These are phyloP conservation scores for Sordariomycetes sp. DNA, from an alignment of 2,329 filamentous ascomycete genomes.

Conservation along the genomic window DNA sequence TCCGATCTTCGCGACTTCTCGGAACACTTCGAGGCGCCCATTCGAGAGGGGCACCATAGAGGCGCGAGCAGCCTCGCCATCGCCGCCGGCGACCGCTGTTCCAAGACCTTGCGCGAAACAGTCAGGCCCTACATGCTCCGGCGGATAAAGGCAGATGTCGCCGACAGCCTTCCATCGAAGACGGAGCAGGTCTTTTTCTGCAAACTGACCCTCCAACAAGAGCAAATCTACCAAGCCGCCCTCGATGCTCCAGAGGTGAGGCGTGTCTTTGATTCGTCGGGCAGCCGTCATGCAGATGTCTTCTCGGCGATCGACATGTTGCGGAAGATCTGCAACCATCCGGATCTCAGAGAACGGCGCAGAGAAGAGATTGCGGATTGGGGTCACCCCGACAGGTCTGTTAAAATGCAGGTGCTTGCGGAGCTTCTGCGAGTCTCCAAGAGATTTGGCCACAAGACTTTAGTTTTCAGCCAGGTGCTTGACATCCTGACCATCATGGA, in stretches of 20 bases:
- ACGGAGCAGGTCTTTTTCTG: constrained; percentile 95
- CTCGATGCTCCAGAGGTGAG: constrained; percentile 9
- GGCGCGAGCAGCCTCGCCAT: constrained; percentile 92
- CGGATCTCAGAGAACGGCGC: constrained; percentile 47
- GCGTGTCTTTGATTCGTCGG: constrained; percentile 5
- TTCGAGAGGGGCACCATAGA: constrained; percentile 85
- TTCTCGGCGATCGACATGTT: constrained; percentile 84
- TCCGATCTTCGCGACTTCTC: constrained; percentile 80
- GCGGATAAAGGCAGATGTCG: constrained; percentile 86
- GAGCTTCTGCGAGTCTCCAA: constrained; percentile 83
- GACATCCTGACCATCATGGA: constrained; percentile 96
- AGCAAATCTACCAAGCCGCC: constrained; percentile 7
- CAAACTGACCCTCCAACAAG: constrained; percentile 57
- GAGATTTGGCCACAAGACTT: constrained; percentile 78
- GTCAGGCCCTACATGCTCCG: constrained; percentile 91
- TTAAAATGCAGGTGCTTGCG: constrained; percentile 93
- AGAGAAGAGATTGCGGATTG: constrained; percentile 37
- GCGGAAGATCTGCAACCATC: constrained; percentile 96
- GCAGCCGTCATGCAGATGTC: constrained; percentile 1
- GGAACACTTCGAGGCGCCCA: constrained; percentile 86
- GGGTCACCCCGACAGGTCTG: constrained; percentile 68
- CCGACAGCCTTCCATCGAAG: constrained; percentile 87
- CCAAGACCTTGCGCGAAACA: constrained; percentile 84
- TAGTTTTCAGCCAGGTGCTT: constrained; percentile 86
- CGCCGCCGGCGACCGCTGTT: constrained; percentile 88